Base-by-base conservation (phyloP, 2,329 filamentous ascomycete genomes). In the Monilinia aucupariae region DNA sequence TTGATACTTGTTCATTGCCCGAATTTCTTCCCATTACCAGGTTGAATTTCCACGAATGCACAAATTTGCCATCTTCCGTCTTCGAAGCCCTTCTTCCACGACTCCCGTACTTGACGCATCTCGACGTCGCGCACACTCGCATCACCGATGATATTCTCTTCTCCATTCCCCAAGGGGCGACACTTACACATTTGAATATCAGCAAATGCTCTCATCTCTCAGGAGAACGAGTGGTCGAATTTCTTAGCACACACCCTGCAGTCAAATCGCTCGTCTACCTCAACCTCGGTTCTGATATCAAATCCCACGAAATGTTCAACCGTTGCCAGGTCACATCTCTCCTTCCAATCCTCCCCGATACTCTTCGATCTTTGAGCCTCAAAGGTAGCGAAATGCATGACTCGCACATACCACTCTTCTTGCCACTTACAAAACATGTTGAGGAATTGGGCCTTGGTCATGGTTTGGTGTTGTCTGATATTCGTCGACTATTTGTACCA, bases 91-190 rank as follows among this genome's bases (percentile, higher is more conserved):
- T 93, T 20, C 78, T 94, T 13, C 88, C 90, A n/a, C 84, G 85
- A n/a, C 78, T 93, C 54, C 74, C 79, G 32, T 80, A 82, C 61
- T 77, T 92, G 61, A 93, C 90, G 1, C 89, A 92, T 72, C 82
- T 94, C 45, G 90, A 94, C 71, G 80, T 92, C n/a, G 85, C 88
- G 12, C 88, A 89, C 68, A 92, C 90, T 1, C 84, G 87, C 68
- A 85, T 94, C 69, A 92, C 86, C 41, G 84, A 91, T 73, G 78
- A 80, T 30, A 89, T 90, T 5, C 79, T 94, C 20, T 78, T 82
- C 68, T 85, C 84, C 25, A 89, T 93, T 66, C 89, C 90, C 0
- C 72, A 79, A n/a, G 86, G 86, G 5, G 90, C 90, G 13, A 80
- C 79, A 66, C 81, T 93, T 67, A 92, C 88, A 1, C 90, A 94